A percentile compares a stretch with the other conserved stretches of the same genome.
These are phyloP conservation scores for Diversispora epigaea DNA, from an alignment of 192 early-diverging fungal species.

Conservation along the genomic window DNA sequence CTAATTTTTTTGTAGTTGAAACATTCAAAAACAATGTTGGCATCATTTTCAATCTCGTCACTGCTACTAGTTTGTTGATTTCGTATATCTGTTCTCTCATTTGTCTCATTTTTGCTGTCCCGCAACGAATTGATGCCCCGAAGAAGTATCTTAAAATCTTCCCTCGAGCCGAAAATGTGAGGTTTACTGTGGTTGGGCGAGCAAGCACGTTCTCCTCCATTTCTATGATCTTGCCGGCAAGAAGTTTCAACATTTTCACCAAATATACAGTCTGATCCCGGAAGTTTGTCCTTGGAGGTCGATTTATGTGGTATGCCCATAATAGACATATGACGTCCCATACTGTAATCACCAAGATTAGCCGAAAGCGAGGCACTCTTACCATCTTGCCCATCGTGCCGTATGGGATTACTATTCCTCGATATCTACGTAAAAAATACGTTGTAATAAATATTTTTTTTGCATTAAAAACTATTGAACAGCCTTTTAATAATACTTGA, in stretches of 20 bases:
- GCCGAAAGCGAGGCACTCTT: not conserved
- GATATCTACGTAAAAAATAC: slow-evolving; percentile 16
- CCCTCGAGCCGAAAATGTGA: slow-evolving; percentile 11
- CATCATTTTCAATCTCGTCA: slow-evolving; percentile 25
- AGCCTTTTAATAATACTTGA: slow-evolving; percentile 21
- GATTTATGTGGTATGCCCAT: not conserved
- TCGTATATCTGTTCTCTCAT: slow-evolving; percentile 13
- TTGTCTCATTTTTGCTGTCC: slow-evolving; percentile 7
- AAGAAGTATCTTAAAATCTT: slow-evolving; percentile 5
- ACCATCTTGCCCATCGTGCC: not conserved
- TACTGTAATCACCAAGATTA: slow-evolving; percentile 6
- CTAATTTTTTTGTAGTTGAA: slow-evolving; percentile 15
- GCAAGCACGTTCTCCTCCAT: slow-evolving; percentile 25
- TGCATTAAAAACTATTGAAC: slow-evolving; percentile 1
- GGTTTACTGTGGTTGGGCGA: slow-evolving; percentile 15
- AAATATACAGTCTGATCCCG: slow-evolving; percentile 13
- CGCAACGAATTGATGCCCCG: slow-evolving; percentile 11
- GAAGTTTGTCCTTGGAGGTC: slow-evolving; percentile 10
- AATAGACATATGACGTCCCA: slow-evolving; percentile 12
- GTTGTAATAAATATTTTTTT: not conserved
- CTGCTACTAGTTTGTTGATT: slow-evolving; percentile 4
- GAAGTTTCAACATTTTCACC: not conserved
- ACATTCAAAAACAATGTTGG: slow-evolving; percentile 15
- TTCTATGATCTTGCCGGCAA: slow-evolving; percentile 19
- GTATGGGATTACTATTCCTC: slow-evolving; percentile 10